phyloP scores from a whole-genome alignment of 306 rosid species.

The Mimosa bimucronata region DNA sequence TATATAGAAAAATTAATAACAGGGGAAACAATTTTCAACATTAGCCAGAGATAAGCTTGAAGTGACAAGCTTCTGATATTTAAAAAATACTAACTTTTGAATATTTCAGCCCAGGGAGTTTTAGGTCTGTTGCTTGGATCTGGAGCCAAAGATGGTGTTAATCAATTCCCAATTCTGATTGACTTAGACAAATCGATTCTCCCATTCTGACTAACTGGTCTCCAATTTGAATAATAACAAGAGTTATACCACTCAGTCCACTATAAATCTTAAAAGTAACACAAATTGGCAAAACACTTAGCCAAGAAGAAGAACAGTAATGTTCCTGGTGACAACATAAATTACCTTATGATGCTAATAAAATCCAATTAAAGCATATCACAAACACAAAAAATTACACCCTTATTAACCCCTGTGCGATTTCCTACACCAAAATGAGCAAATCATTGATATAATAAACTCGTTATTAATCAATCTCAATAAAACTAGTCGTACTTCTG shows the following conservation, averaged over 20 bases:
- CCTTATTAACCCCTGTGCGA: background rate
- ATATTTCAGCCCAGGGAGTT: background rate
- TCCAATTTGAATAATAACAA: constrained; percentile 1
- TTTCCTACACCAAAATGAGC: background rate
- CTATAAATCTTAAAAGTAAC: background rate
- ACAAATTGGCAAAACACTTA: background rate
- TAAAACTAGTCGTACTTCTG: background rate
- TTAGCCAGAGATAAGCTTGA: background rate
- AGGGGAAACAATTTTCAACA: background rate
- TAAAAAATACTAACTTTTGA: background rate
- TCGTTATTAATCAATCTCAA: background rate
- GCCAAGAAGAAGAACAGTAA: background rate
- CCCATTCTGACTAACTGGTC: background rate
- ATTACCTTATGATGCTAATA: background rate
- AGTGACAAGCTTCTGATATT: background rate
- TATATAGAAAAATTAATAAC: background rate
- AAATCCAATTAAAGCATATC: background rate
- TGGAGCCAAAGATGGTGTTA: background rate
- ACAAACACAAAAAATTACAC: background rate
- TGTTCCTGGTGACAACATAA: background rate
- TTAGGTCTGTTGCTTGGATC: background rate
- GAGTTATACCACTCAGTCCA: background rate
- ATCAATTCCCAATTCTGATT: background rate
- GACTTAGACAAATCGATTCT: background rate
- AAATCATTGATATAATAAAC: background rate